phyloP scores from a whole-genome alignment of 352 stramenopile species.

The Phytophthora europaea region DNA sequence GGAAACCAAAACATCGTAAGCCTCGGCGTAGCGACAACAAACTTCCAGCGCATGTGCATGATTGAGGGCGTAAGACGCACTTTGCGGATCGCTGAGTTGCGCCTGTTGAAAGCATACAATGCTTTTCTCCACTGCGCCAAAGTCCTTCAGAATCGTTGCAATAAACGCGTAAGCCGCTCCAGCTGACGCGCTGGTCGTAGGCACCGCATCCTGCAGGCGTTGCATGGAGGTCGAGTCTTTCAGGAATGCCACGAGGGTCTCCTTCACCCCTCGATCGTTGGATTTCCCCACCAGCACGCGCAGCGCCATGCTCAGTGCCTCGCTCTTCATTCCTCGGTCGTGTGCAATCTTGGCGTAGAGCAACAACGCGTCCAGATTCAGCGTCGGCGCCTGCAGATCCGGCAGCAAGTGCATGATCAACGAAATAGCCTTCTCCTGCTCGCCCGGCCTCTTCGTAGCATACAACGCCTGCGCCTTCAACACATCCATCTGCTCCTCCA shows the following conservation, averaged over 20 bases:
- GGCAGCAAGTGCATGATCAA: conserved; percentile 67
- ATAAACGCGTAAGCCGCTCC: conserved; percentile 80
- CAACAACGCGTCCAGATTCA: conserved; percentile 77
- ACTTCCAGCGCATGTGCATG: conserved; percentile 71
- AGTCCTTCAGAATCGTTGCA: conserved; percentile 82
- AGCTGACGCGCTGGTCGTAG: conserved; percentile 48
- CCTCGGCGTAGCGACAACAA: conserved; percentile 47
- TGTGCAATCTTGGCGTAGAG: conserved; percentile 72
- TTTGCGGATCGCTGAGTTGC: conserved; percentile 45
- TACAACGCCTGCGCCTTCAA: conserved; percentile 67
- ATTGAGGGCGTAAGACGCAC: conserved; percentile 74
- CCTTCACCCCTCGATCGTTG: conserved; percentile 59
- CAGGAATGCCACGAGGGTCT: conserved; percentile 59
- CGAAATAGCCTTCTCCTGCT: conserved; percentile 67
- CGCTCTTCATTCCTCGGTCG: conserved; percentile 64
- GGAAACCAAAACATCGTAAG: conserved; percentile 47
- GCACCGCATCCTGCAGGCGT: conserved; percentile 50
- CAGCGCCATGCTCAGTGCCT: conserved; percentile 77
- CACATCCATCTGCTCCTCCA: conserved; percentile 61
- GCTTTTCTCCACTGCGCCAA: conserved; percentile 58
- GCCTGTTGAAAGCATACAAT: conserved; percentile 70
- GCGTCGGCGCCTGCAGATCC: conserved; percentile 52
- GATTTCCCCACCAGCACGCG: conserved; percentile 67
- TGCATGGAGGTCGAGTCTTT: conserved; percentile 47
- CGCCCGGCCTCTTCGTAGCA: conserved; percentile 39